Evolutionary conservation across 306 rosid species (phyloP).

Genomic region (Inga leiocalycina): DNA sequence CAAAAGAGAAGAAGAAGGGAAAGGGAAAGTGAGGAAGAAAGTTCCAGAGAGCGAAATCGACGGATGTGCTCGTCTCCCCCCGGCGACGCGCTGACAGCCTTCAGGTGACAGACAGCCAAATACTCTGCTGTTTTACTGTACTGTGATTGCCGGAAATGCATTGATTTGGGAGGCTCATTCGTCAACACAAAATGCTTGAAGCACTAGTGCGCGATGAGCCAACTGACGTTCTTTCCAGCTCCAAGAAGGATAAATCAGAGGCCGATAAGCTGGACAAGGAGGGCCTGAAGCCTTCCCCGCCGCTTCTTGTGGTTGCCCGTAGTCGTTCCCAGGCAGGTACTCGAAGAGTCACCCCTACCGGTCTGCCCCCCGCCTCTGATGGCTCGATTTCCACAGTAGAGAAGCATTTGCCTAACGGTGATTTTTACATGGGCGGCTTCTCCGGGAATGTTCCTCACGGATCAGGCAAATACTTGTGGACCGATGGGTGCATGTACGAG

Average conservation of each 20-base stretch:
- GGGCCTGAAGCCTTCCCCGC: conserved; percentile 31
- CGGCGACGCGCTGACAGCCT: conserved; percentile 26
- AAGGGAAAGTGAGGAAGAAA: conserved; percentile 10
- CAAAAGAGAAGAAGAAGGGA: conserved; percentile 41
- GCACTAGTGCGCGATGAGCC: conserved; percentile 51
- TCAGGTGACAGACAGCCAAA: neutral
- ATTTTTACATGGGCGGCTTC: conserved; percentile 87
- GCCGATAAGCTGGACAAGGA: conserved; percentile 43
- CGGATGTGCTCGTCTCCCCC: conserved; percentile 32
- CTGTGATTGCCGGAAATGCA: conserved; percentile 29
- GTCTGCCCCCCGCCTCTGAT: conserved; percentile 24
- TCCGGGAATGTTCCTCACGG: conserved; percentile 81
- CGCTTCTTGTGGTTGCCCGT: conserved; percentile 44
- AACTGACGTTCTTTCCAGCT: conserved; percentile 31
- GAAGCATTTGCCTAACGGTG: conserved; percentile 81
- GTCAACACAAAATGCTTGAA: conserved; percentile 65
- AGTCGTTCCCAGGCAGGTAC: conserved; percentile 68
- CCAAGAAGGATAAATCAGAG: conserved; percentile 64
- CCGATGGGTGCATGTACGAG: conserved; percentile 87
- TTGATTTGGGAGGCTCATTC: conserved; percentile 23
- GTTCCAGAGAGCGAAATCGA: conserved; percentile 29
- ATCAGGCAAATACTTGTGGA: conserved; percentile 92
- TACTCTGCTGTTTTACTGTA: neutral
- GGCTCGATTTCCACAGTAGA: conserved; percentile 37
- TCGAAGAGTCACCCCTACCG: conserved; percentile 78